Base-by-base conservation (phyloP, 129 eudicot genomes). In the Pittosporum tobira region DNA sequence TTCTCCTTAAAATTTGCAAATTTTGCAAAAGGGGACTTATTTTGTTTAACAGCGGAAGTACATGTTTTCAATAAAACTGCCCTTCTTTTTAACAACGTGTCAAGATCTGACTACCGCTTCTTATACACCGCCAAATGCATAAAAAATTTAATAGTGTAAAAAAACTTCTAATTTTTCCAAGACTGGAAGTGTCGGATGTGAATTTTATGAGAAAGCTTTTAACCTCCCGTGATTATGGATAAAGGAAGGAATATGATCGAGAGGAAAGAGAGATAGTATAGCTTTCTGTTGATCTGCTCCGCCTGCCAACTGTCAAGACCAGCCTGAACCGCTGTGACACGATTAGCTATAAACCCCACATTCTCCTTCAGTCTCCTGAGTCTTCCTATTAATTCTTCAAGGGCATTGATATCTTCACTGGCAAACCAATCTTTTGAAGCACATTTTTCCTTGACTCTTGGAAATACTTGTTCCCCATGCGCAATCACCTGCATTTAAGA, bases 261-360 rank as follows among this genome's bases (percentile, higher is more conserved):
- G 16, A 90, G 94, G 74, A 90, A 85, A 0, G 97, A 90, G 9
- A 90, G 86, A 57, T 90, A 90, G 75, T 90, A 90, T 24, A 90
- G 88, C 54, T 90, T 90, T 70, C 81, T 64, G 78, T 90, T 90
- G 63, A 90, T 90, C 62, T 90, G 97, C 70, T 90, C 97, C 0
- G 97, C 70, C 66, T 85, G 97, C 97, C 97, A 90, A 48, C 95
- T 90, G 55, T 90, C 95, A 5, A 90, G 95, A 31, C 97, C 93
- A 21, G 95, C 94, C 63, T 90, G 97, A 9, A 90, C 84, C 10
- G 97, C 97, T 1, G 88, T 82, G 64, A 90, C 89, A 10, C 97
- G 94, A 63, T 83, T 90, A 13, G 94, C 88, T 75, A 85, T 85
- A 62, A 90, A 90, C 14, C 97, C 95, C 7, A 90, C 95, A 43